phyloP scores from a whole-genome alignment of 2,329 filamentous ascomycete genomes.

The Fusarium miscanthi region DNA sequence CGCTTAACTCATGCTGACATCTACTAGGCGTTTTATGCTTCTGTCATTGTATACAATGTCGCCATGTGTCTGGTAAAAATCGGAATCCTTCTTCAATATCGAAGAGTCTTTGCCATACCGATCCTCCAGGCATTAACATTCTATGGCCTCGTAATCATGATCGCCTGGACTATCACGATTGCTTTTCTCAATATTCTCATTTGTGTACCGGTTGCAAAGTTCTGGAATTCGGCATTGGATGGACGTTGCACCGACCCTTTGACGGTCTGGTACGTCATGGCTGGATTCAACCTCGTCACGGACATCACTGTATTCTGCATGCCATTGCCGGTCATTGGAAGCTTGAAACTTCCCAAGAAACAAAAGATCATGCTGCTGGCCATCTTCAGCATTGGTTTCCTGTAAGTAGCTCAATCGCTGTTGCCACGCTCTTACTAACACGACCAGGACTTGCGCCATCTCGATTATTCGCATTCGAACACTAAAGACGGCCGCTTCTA shows the following conservation, averaged over 20 bases:
- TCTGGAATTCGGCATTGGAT: slow-evolving; percentile 6
- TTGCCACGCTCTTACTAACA: neutral
- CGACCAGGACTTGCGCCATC: slow-evolving; percentile 6
- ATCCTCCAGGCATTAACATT: neutral
- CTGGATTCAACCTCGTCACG: slow-evolving; percentile 11
- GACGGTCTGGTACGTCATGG: slow-evolving; percentile 26
- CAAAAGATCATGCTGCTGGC: slow-evolving; percentile 20
- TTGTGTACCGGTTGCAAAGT: slow-evolving; percentile 20
- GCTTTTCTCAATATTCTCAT: slow-evolving; percentile 14
- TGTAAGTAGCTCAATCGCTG: neutral
- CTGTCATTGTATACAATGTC: slow-evolving; percentile 18
- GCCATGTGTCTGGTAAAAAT: slow-evolving; percentile 25
- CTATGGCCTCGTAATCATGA: slow-evolving; percentile 9
- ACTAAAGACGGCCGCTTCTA: slow-evolving; percentile 6
- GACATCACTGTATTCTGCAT: slow-evolving; percentile 20
- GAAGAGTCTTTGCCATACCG: slow-evolving; percentile 15
- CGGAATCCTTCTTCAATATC: slow-evolving; percentile 20
- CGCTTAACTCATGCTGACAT: rapidly evolving
- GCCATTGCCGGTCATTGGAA: slow-evolving; percentile 12
- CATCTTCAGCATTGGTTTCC: slow-evolving; percentile 8
- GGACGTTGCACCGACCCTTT: slow-evolving; percentile 2
- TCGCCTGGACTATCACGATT: slow-evolving; percentile 10
- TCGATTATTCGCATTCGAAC: slow-evolving; percentile 22
- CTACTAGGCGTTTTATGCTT: slow-evolving; percentile 13
- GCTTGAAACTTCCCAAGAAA: slow-evolving; percentile 10